phyloP scores from a whole-genome alignment of 176 grass and related monocot genomes.

The Alloteropsis semialata region DNA sequence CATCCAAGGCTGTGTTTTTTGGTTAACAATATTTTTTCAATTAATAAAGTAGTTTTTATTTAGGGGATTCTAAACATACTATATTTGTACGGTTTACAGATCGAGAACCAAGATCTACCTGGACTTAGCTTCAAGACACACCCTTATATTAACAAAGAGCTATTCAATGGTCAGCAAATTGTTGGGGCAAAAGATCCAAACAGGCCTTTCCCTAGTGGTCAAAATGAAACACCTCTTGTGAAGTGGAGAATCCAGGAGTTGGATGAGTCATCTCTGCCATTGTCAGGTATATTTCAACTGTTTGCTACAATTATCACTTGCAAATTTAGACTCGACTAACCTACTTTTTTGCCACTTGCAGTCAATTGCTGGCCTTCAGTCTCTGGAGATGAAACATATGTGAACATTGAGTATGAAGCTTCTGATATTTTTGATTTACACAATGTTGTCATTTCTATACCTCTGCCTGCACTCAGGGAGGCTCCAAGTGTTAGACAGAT shows the following conservation, averaged over 20 bases:
- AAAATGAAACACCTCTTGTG: slow-evolving; percentile 83
- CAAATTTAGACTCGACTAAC: slow-evolving; percentile 19
- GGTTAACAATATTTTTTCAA: background rate
- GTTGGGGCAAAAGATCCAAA: slow-evolving; percentile 76
- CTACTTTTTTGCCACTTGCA: slow-evolving; percentile 50
- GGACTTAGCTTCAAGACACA: slow-evolving; percentile 89
- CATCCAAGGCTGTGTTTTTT: slow-evolving; percentile 1
- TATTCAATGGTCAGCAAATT: slow-evolving; percentile 72
- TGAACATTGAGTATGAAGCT: slow-evolving; percentile 90
- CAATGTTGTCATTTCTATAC: slow-evolving; percentile 79
- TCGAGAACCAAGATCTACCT: slow-evolving; percentile 72
- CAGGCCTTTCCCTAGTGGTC: slow-evolving; percentile 79
- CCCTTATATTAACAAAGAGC: slow-evolving; percentile 77
- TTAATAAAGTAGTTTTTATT: slow-evolving; percentile 3
- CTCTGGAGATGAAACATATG: slow-evolving; percentile 60
- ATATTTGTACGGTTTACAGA: slow-evolving; percentile 43
- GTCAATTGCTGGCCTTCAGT: slow-evolving; percentile 87
- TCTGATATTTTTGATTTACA: slow-evolving; percentile 81
- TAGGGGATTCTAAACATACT: background rate
- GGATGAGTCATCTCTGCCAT: slow-evolving; percentile 73
- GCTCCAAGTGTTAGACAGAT: slow-evolving; percentile 71
- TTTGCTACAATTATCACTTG: slow-evolving; percentile 17
- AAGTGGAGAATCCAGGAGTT: slow-evolving; percentile 85
- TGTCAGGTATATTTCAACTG: slow-evolving; percentile 53
- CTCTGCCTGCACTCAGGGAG: slow-evolving; percentile 72